Evolutionary conservation across 1,284 basidiomycete species (phyloP), one percentile per base, ranked within the genome.

Genomic region (Boletus calvinii): DNA sequence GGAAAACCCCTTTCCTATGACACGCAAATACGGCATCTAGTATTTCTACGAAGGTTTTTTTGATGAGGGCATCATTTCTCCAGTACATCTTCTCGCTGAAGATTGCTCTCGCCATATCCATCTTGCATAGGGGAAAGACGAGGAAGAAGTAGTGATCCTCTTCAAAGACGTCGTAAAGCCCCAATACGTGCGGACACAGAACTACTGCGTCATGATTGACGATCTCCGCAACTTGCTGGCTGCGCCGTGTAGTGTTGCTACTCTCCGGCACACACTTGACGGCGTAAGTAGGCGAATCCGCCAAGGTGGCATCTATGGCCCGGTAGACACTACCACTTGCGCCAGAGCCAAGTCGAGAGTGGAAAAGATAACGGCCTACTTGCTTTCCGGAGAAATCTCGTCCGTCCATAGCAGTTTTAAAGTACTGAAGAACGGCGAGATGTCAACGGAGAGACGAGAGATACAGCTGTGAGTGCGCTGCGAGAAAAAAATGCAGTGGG

Each of bases 11-110:
- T 32, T 80, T 74, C 22, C 72, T 69, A 65, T 92, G 86, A 65
- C 78, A 83, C 63, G 86, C 80, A 41, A 86, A 76, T 45, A 94
- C 83, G 1, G 89, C 89, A 56, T 92, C 88, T 61, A 94, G 73
- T 55, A 95, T 79, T 64, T 92, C 84, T 45, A 87, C 58, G 65
- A 90, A 90, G 20, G 80, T 78, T 35, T 66, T 65, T 63, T 79
- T 84, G 67, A 89, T 81, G 55, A 87, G 77, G 4, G 62, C 64
- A 54, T 81, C 78, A 62, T 87, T 77, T 44, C 69, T 67, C 48
- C 70, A 68, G 57, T 75, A 82, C 30, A 73, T 40, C 26, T 56
- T 64, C 17, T 68, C 63, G 41, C 74, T 69, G 26, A 80, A 81
- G 15, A 83, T 80, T 18, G 75, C 77, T 10, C 61, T 61, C 48